Conservation (phyloP, 2,329 filamentous ascomycete genomes). For the Pseudogymnoascus sp. region DNA sequence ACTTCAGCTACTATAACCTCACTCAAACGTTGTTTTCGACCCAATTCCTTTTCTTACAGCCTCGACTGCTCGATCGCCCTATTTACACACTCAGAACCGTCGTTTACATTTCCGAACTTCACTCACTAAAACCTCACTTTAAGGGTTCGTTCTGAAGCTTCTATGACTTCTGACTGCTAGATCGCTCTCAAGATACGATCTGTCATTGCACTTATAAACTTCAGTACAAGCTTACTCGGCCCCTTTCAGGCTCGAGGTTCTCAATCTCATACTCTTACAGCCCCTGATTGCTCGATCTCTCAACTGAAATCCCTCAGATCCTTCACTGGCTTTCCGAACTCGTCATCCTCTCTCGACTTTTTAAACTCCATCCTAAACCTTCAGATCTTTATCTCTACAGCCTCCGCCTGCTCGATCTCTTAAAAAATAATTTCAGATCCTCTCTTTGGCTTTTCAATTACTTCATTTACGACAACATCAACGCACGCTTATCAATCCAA, state of each 20-base stretch:
- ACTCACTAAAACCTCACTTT: neutral
- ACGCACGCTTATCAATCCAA: neutral
- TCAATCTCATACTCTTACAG: neutral
- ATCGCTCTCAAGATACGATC: neutral
- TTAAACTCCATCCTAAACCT: neutral
- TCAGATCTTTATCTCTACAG: neutral
- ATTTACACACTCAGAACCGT: neutral
- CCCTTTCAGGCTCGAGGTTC: neutral
- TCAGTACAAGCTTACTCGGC: neutral
- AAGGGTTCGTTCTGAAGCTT: neutral
- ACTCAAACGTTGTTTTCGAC: neutral
- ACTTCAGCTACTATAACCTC: neutral
- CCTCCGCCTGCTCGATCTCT: neutral
- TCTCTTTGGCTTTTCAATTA: neutral
- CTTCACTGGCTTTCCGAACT: neutral
- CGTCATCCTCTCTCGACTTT: neutral
- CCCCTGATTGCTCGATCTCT: neutral
- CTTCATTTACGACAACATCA: neutral
- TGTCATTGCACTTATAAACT: neutral
- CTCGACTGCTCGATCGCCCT: neutral
- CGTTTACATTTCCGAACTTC: neutral
- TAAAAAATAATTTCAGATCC: neutral
- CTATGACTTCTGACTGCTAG: neutral
- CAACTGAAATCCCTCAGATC: neutral
- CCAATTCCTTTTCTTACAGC: neutral